Evolutionary conservation across 2,329 filamentous ascomycete genomes (phyloP).

Genomic region (Exophiala dermatitidis): DNA sequence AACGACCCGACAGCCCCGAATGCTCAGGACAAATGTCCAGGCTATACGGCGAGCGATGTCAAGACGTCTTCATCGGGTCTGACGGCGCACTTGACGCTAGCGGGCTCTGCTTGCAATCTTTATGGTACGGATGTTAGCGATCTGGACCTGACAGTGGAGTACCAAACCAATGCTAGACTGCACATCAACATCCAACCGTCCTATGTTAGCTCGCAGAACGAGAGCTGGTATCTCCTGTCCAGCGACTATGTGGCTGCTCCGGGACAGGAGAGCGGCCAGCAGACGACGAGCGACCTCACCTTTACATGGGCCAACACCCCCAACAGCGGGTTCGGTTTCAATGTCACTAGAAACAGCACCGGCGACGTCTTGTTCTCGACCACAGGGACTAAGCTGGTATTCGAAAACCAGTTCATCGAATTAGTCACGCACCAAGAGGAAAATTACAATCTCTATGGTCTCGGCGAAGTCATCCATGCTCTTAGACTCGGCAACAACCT

Average conservation of each 20-base stretch:
- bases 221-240: conserved; percentile 60
- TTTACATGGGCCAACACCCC: conserved; percentile 47
- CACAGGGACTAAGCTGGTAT: conserved; percentile 57
- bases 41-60: conserved; percentile 50
- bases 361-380: conserved; percentile 65
- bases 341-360: conserved; percentile 50
- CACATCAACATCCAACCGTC: conserved; percentile 64
- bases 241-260: conserved; percentile 57
- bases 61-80: conserved; percentile 42
- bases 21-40: conserved; percentile 56
- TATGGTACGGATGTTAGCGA: conserved; percentile 68
- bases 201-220: conserved; percentile 54
- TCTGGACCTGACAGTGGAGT: conserved; percentile 61
- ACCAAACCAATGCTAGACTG: conserved; percentile 58
- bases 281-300: conserved; percentile 39
- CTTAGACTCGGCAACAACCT: conserved; percentile 66
- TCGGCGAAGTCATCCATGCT: conserved; percentile 66
- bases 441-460: conserved; percentile 67
- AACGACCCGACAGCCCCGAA: conserved; percentile 56
- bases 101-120: conserved; percentile 57
- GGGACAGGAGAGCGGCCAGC: conserved; percentile 36
- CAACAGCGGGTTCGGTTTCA: conserved; percentile 51
- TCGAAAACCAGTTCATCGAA: conserved; percentile 71
- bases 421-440: conserved; percentile 59
- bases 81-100: conserved; percentile 46